Evolutionary conservation across 2,329 filamentous ascomycete species (phyloP).

Genomic region (Ascochyta rabiei): DNA sequence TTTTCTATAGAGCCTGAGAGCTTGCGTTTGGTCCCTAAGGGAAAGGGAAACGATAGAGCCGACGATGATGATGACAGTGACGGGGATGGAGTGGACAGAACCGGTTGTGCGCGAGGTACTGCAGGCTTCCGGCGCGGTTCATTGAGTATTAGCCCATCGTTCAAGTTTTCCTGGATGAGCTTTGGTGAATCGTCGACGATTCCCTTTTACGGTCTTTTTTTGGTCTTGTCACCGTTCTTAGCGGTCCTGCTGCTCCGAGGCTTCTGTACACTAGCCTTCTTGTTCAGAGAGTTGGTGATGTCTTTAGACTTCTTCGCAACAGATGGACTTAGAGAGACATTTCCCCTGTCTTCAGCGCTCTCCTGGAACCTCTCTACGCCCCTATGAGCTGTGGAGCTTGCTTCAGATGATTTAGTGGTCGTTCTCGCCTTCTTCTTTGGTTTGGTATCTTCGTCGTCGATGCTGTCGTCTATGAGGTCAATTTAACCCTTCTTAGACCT

Average conservation of each 20-base stretch:
- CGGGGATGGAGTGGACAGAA: background rate
- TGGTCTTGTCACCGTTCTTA: background rate
- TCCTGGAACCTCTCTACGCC: background rate
- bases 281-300: too few species aligned
- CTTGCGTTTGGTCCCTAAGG: background rate
- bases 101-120: background rate
- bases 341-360: background rate
- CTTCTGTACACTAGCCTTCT: background rate
- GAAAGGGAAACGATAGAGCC: too few species aligned
- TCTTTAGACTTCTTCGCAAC: too few species aligned
- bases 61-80: too few species aligned
- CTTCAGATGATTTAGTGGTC: background rate
- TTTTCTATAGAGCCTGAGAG: background rate
- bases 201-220: background rate
- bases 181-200: background rate
- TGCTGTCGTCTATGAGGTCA: background rate
- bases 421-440: background rate
- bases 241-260: background rate
- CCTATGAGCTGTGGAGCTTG: background rate
- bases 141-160: background rate
- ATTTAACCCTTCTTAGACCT: background rate
- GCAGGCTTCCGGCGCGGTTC: background rate
- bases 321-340: background rate
- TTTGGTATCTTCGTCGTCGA: background rate
- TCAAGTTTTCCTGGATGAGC: background rate